phyloP scores from a whole-genome alignment of 2,329 filamentous ascomycete genomes.

The Aspergillus cejpii region DNA sequence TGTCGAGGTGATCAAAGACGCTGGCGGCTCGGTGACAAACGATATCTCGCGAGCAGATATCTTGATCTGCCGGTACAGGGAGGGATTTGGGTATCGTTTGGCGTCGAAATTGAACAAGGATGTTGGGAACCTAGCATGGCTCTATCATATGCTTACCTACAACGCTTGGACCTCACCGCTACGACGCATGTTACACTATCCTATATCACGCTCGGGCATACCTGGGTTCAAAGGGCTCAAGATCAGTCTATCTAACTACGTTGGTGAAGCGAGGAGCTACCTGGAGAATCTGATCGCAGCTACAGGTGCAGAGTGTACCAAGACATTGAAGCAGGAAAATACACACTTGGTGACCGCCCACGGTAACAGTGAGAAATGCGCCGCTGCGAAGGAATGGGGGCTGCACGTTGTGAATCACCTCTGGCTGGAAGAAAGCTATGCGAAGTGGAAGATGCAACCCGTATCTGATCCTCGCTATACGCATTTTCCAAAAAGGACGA shows the following conservation, averaged over 20 bases:
- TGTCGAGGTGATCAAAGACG: constrained; percentile 60
- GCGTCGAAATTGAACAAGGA: constrained; percentile 73
- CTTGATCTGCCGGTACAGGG: constrained; percentile 80
- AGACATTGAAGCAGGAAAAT: constrained; percentile 90
- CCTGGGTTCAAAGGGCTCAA: constrained; percentile 67
- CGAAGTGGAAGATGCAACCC: constrained; percentile 70
- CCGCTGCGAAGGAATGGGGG: constrained; percentile 86
- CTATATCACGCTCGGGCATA: constrained; percentile 68
- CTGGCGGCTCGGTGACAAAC: constrained; percentile 63
- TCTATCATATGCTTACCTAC: constrained; percentile 83
- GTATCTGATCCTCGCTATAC: constrained; percentile 70
- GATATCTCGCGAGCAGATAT: constrained; percentile 67
- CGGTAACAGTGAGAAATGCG: constrained; percentile 83
- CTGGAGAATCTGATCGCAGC: constrained; percentile 85
- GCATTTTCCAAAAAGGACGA: constrained; percentile 81
- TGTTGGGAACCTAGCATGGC: constrained; percentile 87
- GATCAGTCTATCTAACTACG: constrained; percentile 94
- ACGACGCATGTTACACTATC: constrained; percentile 81
- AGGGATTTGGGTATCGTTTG: constrained; percentile 67
- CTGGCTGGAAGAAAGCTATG: constrained; percentile 96
- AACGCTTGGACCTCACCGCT: constrained; percentile 85
- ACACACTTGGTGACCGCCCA: constrained; percentile 93
- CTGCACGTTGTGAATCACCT: constrained; percentile 87
- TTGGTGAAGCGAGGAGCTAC: constrained; percentile 86
- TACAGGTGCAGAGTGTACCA: constrained; percentile 81